A percentile compares a stretch with the other conserved stretches of the same genome.
Evolutionary conservation across 208 protist species (phyloP).

Genomic region (Endotrypanum monterogeii): DNA sequence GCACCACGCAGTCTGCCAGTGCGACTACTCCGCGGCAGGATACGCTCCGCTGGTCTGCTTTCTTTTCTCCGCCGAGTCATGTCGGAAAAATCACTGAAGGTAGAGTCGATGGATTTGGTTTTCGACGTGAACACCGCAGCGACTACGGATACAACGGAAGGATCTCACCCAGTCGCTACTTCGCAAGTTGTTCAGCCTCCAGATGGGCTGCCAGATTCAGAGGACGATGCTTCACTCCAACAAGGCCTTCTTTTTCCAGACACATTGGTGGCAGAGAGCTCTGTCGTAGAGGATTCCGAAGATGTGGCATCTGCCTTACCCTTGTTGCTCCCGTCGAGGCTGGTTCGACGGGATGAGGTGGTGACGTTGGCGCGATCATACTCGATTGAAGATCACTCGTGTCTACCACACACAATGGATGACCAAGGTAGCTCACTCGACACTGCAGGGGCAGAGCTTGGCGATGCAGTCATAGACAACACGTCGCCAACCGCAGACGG

Average conservation of each 20-base stretch:
- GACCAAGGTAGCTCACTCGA: not conserved
- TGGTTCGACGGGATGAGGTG: not conserved
- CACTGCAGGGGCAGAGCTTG: not conserved
- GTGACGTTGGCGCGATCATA: conserved; percentile 23
- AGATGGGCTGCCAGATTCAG: not conserved
- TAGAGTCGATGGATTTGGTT: conserved; percentile 30
- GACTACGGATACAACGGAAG: not conserved
- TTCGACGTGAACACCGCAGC: conserved; percentile 13
- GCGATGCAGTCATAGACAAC: not conserved
- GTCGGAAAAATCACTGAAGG: conserved; percentile 26
- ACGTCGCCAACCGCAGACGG: not conserved
- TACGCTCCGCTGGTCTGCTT: conserved; percentile 28
- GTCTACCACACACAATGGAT: not conserved
- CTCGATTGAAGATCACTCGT: conserved; percentile 27
- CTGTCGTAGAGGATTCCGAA: not conserved
- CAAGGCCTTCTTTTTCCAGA: not conserved
- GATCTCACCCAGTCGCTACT: not conserved
- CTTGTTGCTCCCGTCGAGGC: not conserved
- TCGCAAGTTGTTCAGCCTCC: not conserved
- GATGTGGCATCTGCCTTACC: not conserved
- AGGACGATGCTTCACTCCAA: not conserved
- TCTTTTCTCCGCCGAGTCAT: conserved; percentile 29
- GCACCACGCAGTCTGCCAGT: conserved; percentile 2
- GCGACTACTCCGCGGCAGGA: conserved; percentile 22
- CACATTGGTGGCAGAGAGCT: not conserved